These are phyloP conservation scores for Neocucurbitaria cava DNA, from an alignment of 2,329 filamentous ascomycete genomes.

Conservation along the genomic window DNA sequence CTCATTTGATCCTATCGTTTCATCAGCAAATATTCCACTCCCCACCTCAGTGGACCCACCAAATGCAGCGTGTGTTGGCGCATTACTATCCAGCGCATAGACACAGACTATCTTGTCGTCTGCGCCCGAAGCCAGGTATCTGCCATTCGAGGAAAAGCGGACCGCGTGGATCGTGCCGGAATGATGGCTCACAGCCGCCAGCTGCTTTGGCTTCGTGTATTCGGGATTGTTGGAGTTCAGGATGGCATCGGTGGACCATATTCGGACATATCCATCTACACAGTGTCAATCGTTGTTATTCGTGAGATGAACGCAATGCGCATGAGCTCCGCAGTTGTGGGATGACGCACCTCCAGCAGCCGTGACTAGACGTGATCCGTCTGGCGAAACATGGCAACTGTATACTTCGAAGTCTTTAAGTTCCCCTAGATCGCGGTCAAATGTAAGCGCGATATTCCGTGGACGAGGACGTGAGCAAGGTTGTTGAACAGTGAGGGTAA, in stretches of 20 bases:
- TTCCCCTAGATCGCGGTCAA: conserved; percentile 68
- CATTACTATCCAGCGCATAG: conserved; percentile 85
- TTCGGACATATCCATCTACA: conserved; percentile 89
- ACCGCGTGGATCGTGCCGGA: conserved; percentile 97
- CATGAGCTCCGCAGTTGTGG: conserved; percentile 18
- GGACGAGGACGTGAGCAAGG: background rate
- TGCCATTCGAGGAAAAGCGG: conserved; percentile 92
- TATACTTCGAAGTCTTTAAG: conserved; percentile 99
- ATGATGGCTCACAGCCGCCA: conserved; percentile 98
- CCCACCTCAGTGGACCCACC: conserved; percentile 59
- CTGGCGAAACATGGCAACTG: conserved; percentile 95
- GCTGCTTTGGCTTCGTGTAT: conserved; percentile 83
- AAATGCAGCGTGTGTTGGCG: conserved; percentile 78
- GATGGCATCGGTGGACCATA: conserved; percentile 97
- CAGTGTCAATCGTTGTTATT: conserved; percentile 20
- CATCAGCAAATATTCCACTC: conserved; percentile 17
- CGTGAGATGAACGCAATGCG: conserved; percentile 23
- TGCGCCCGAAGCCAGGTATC: conserved; percentile 94
- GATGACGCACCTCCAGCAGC: conserved; percentile 79
- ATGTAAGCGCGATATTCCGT: conserved; percentile 18
- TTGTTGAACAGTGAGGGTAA: conserved; percentile 21
- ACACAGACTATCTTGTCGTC: conserved; percentile 99
- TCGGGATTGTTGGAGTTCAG: conserved; percentile 76
- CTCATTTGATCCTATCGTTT: conserved; percentile 74
- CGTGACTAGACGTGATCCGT: conserved; percentile 89